Evolutionary conservation across 2,329 filamentous ascomycete species (phyloP).

Genomic region (Rachicladosporium sp.): DNA sequence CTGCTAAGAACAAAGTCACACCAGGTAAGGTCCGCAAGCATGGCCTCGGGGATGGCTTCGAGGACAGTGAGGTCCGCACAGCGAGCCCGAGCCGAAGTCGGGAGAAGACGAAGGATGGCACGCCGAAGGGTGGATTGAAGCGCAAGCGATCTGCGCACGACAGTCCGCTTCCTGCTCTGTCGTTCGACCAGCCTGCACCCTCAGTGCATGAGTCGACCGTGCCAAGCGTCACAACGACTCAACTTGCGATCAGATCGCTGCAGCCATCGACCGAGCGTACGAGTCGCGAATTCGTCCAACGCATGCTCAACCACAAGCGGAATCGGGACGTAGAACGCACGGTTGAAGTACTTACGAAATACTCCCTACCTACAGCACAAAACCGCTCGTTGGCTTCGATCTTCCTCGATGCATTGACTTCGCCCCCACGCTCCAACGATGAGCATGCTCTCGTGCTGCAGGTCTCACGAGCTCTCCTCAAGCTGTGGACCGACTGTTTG

Average conservation of each 20-base stretch:
- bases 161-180: conserved; percentile 48
- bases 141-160: conserved; percentile 53
- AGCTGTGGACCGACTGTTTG: conserved; percentile 56
- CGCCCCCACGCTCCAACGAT: conserved; percentile 11
- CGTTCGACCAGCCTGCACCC: conserved; percentile 15
- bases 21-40: conserved; percentile 16
- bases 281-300: conserved; percentile 37
- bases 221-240: background rate
- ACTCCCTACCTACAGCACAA: conserved; percentile 53
- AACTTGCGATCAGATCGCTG: too few relatives aligned
- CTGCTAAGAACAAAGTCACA: conserved; percentile 12
- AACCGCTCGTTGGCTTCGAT: conserved; percentile 51
- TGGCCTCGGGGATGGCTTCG: conserved; percentile 56
- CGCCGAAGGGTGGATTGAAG: conserved; percentile 54
- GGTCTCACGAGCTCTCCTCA: conserved; percentile 51
- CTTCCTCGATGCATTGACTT: conserved; percentile 54
- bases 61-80: conserved; percentile 46
- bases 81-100: conserved; percentile 27
- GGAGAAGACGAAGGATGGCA: conserved; percentile 37
- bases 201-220: conserved; percentile 1
- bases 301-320: conserved; percentile 51
- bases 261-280: too few relatives aligned
- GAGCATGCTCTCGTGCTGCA: conserved; percentile 47
- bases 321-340: conserved; percentile 46
- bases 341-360: conserved; percentile 55